Evolutionary conservation across 805 yeast genomes (phyloP).

Genomic region (Lachancea mirantina): DNA sequence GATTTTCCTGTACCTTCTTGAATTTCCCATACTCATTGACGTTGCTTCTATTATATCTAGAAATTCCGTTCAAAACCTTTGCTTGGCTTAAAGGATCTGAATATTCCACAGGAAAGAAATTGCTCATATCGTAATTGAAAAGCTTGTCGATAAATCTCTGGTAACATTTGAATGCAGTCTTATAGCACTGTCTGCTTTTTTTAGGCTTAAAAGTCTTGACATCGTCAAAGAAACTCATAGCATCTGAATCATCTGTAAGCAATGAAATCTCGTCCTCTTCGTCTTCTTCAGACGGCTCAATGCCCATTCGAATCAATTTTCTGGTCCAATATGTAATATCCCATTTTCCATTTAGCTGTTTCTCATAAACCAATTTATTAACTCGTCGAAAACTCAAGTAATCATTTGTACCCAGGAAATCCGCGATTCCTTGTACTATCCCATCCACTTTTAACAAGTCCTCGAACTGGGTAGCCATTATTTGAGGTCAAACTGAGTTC

Average conservation of each 20-base stretch:
- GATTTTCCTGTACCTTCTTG: slow-evolving; percentile 16
- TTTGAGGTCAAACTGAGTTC: neutral
- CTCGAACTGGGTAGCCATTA: slow-evolving; percentile 8
- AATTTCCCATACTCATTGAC: slow-evolving; percentile 15
- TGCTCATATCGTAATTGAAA: slow-evolving; percentile 15
- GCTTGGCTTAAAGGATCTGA: slow-evolving; percentile 25
- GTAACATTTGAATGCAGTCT: slow-evolving; percentile 14
- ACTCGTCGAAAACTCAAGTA: slow-evolving; percentile 21
- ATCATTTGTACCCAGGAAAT: slow-evolving; percentile 18
- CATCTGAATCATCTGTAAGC: slow-evolving; percentile 3
- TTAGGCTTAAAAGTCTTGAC: slow-evolving; percentile 12
- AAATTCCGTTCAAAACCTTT: slow-evolving; percentile 17
- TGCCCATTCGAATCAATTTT: slow-evolving; percentile 19
- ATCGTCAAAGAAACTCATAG: slow-evolving; percentile 17
- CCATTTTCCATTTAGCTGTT: slow-evolving; percentile 12
- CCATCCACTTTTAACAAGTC: slow-evolving; percentile 20
- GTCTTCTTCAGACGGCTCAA: slow-evolving; percentile 6
- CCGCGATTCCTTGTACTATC: slow-evolving; percentile 21
- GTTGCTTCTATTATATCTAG: slow-evolving; percentile 18
- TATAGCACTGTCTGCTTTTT: slow-evolving; percentile 14
- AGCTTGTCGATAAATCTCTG: slow-evolving; percentile 21
- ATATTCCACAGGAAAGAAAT: slow-evolving; percentile 21
- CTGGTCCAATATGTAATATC: slow-evolving; percentile 17
- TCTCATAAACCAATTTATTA: slow-evolving; percentile 16
- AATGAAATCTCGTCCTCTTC: neutral